phyloP scores from a whole-genome alignment of 2,329 filamentous ascomycete genomes.

The Mycosphaerella sp. region DNA sequence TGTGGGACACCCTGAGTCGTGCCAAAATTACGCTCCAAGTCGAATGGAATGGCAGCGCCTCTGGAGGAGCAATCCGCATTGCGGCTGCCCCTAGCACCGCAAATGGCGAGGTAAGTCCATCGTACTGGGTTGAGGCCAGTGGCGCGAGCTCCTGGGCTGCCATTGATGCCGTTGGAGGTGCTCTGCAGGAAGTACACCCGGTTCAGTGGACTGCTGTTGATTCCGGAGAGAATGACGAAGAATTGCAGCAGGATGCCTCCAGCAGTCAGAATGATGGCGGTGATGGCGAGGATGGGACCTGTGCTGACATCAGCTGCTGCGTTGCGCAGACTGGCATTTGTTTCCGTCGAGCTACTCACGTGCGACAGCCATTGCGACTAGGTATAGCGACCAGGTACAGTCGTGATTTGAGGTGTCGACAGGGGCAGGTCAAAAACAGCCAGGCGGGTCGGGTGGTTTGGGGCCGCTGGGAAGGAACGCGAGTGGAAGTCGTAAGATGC shows the following conservation, averaged over 20 bases:
- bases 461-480: too few relatives aligned
- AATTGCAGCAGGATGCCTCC: conserved; percentile 58
- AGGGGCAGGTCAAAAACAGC: conserved; percentile 1
- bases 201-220: conserved; percentile 54
- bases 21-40: conserved; percentile 54
- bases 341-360: conserved; percentile 14
- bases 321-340: neutral
- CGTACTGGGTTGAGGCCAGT: conserved; percentile 56
- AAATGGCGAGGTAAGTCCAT: conserved; percentile 90
- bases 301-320: conserved; percentile 5
- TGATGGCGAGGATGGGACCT: conserved; percentile 52
- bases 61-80: conserved; percentile 56
- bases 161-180: conserved; percentile 64
- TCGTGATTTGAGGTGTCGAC: neutral
- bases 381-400: neutral
- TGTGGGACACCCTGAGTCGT: conserved; percentile 48
- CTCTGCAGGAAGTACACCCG: conserved; percentile 81
- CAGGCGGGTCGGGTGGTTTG: neutral
- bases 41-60: conserved; percentile 61
- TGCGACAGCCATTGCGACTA: conserved; percentile 18
- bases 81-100: conserved; percentile 53
- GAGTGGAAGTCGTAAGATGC: neutral
- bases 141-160: conserved; percentile 41
- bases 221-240: conserved; percentile 58
- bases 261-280: conserved; percentile 56